Conservation (phyloP, 2,329 filamentous ascomycete species). For the Zarea fungicola region DNA sequence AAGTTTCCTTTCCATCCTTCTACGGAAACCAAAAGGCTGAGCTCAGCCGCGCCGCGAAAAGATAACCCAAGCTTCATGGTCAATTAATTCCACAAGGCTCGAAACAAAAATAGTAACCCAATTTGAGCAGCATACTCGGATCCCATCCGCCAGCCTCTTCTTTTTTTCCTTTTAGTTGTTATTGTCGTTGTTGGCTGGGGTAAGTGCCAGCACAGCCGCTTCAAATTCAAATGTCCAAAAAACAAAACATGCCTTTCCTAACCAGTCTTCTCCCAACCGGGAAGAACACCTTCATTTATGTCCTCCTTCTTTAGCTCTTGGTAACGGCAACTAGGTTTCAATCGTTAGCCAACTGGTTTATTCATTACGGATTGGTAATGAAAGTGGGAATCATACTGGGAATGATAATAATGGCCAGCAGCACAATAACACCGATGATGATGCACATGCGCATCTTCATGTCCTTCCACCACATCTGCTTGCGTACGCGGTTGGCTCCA, state of each 20-base stretch:
- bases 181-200: no score
- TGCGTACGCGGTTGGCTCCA: constrained; percentile 91
- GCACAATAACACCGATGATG: constrained; percentile 81
- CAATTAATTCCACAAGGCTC: constrained; percentile 33
- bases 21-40: background rate
- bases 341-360: no score
- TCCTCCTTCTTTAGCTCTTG: background rate
- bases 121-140: constrained; percentile 6
- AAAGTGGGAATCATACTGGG: constrained; percentile 38
- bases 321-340: constrained; percentile 19
- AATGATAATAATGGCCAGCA: constrained; percentile 91
- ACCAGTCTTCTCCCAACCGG: background rate
- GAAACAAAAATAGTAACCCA: constrained; percentile 27
- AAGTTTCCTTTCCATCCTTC: background rate
- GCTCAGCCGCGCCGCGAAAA: constrained; percentile 22
- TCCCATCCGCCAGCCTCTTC: constrained; percentile 3
- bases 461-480: constrained; percentile 99
- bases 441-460: constrained; percentile 99
- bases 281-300: background rate
- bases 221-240: constrained; percentile 7
- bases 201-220: constrained; percentile 11
- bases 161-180: no score
- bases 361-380: constrained; percentile 23
- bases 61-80: constrained; percentile 24
- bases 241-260: background rate